Base-by-base conservation (phyloP, 1,284 basidiomycete species). In the Tausonia pullulans region DNA sequence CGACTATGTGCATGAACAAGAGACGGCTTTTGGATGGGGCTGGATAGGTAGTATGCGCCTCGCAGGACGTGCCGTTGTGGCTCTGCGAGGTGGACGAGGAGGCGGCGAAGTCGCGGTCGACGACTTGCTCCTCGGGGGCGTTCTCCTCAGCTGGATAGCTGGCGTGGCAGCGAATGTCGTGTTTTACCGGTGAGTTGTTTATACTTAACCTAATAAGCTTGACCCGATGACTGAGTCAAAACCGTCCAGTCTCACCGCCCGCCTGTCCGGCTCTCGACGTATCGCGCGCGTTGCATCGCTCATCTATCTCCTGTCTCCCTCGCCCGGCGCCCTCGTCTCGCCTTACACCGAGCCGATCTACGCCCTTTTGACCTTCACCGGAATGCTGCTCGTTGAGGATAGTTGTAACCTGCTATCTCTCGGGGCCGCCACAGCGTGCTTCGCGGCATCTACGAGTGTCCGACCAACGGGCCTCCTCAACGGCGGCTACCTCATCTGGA, bases 11-110 rank as follows among this genome's bases (percentile, higher is more conserved):
- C 85, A 83, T 74, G 95, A 98, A 74, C 82, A 96, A 71, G 81
- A 89, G 70, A 87, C 89, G 79, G 95, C 95, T 0, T 98, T 93
- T 73, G 83, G 92, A 68, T 88, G 89, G 2, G 90, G 84, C 0
- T 76, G 82, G 58, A 82, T 87, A 4, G 70, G 78, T 5, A 62
- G 87, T 52, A 81, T 91, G 74, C 79, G 81, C 4, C 3, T 70
- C 43, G 69, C 73, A 10, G 76, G 74, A 3, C 53, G 69, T 53
- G 14, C 76, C 55, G 67, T 62, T 57, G 27, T 27, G 27, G 27
- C 27, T 27, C 43, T n/a, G 45, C 62, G 63, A 50, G 56, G 62
- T 52, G 46, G 41, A 14, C 5, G 45, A 16, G 39, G 45, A 56
- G 13, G 54, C 16, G 63, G 41, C 10, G 57, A 27, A 10, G 46